Evolutionary conservation across 192 early-diverging fungal species (phyloP).

Genomic region (Radiomyces spectabilis): DNA sequence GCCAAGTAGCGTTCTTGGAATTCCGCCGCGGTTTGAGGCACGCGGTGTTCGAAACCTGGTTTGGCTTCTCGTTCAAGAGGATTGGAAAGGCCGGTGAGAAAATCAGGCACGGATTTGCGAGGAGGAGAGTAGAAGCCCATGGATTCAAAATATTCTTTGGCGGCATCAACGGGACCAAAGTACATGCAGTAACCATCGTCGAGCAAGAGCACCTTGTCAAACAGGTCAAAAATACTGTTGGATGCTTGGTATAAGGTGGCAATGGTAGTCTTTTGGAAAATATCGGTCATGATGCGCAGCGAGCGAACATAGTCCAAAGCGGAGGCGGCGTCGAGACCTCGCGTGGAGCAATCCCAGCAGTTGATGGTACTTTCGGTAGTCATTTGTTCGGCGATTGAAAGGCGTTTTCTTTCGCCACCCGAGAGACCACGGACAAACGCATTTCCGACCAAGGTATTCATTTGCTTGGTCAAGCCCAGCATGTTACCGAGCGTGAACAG

Average conservation of each 20-base stretch:
- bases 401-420: slow-evolving; percentile 75
- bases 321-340: slow-evolving; percentile 74
- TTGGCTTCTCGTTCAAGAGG: slow-evolving; percentile 43
- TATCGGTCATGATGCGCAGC: slow-evolving; percentile 65
- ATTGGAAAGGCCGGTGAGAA: slow-evolving; percentile 64
- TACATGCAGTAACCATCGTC: slow-evolving; percentile 62
- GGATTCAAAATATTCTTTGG: slow-evolving; percentile 53
- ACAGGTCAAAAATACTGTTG: slow-evolving; percentile 69
- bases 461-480: slow-evolving; percentile 49
- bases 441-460: slow-evolving; percentile 66
- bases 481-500: slow-evolving; percentile 41
- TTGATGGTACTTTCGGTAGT: slow-evolving; percentile 50
- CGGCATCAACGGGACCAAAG: slow-evolving; percentile 54
- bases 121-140: slow-evolving; percentile 54
- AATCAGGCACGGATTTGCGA: slow-evolving; percentile 67
- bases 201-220: slow-evolving; percentile 61
- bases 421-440: slow-evolving; percentile 72
- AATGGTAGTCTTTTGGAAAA: slow-evolving; percentile 53
- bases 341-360: slow-evolving; percentile 56
- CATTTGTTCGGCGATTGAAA: slow-evolving; percentile 73
- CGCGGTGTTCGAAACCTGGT: slow-evolving; percentile 44
- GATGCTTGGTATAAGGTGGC: slow-evolving; percentile 64
- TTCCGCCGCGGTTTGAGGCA: slow-evolving; percentile 50
- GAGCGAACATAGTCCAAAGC: slow-evolving; percentile 74
- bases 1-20: slow-evolving; percentile 50